Base-by-base conservation (phyloP, 345 rosid species). In the Linum tenue region DNA sequence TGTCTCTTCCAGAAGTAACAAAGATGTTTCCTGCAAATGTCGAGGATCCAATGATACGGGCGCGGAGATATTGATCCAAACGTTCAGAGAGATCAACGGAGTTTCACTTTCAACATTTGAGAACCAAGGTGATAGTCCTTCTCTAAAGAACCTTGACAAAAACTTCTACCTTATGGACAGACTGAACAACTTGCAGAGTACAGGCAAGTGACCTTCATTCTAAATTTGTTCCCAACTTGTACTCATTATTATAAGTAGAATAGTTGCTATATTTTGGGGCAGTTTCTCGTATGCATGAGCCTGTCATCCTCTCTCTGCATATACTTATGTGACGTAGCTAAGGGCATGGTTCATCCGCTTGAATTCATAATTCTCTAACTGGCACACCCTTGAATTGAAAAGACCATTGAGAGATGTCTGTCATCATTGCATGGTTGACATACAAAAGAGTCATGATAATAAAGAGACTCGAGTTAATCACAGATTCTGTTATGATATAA, bases 21-120 rank as follows among this genome's bases (percentile, higher is more conserved):
- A 90, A 90, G 83, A 88, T 94, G 70, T 84, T 88, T 67, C 96
- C 99, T 1, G 88, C 96, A 55, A 86, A 82, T 55, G 85, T 94
- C 16, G 97, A 90, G 74, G 97, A 94, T 77, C 99, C 99, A 59
- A 63, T 86, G 67, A 72, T 94, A 66, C 83, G 99, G 73, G 84
- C 31, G 31, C 87, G 64, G 96, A 94, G 72, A 84, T 94, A 69
- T 70, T 94, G 71, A 74, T 94, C 65, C 95, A 90, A 79, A 84
- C 89, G 59, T 72, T 90, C 63, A 75, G 84, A 79, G 96, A 94
- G 76, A 78, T 94, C 59, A 78, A 79, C 76, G 95, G 83, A 73
- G 70, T 84, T 64, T 72, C 88, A 14, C 68, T 78, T 31, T 89
- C 78, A 63, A 70, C 75, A 62, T 73, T 64, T 63, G 90, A 82